Base-by-base conservation (phyloP, 108 stramenopile genomes). In the Skeletonema costatum region DNA sequence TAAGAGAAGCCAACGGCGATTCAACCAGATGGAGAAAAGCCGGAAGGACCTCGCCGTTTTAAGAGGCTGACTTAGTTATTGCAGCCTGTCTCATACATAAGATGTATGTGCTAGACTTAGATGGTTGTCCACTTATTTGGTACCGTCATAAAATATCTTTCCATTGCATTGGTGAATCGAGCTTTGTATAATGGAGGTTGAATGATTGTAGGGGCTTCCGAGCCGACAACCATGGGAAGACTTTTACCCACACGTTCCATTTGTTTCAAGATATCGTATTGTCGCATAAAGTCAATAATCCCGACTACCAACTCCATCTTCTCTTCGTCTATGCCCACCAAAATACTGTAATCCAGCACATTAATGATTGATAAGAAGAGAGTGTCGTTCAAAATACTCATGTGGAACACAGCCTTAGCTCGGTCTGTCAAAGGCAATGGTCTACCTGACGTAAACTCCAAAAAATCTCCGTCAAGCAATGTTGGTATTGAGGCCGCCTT, bases 211-310 rank as follows among this genome's bases (percentile, higher is more conserved):
- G 98, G 98, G 61, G 96, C 97, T 68, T 95, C 94, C 65, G 92
- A 93, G 2, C 98, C 98, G 16, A 97, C 97, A 4, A 98, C 95
- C 98, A 99, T 99, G 14, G 96, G 95, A 36, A 99, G 87, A 71
- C 86, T 86, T 74, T 99, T 98, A 0, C 96, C 97, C 12, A 98
- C 91, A 71, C 97, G 89, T 74, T 98, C 97, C 94, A 98, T 95
- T 77, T 96, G 96, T 78, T 99, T 99, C 84, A 99, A 78, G 58
- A 99, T 98, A 79, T 99, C 98, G 74, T 99, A 99, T 72, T 99
- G 93, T 9, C 98, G 75, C 97, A 99, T 95, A 69, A 97, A 99
- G 82, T 99, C 98, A 74, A 99, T 99, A 60, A 99, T 99, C 5
- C 98, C 98, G 30, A 99, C 97, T 25, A 97, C 97, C 29, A 98